Evolutionary conservation across 2,329 filamentous ascomycete genomes (phyloP).

Genomic region (Diplodia seriata): DNA sequence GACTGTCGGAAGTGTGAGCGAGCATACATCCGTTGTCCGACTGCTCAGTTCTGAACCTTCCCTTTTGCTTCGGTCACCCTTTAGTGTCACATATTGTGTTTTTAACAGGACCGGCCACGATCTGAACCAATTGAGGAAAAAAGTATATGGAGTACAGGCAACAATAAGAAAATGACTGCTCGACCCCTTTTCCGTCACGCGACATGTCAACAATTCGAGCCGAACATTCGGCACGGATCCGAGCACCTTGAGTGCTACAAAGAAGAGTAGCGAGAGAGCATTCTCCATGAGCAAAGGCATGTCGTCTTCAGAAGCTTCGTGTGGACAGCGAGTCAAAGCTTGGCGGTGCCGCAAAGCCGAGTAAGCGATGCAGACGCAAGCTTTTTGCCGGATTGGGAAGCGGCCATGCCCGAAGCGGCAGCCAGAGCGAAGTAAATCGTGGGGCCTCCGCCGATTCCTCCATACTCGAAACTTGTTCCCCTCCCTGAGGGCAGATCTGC

Average conservation of each 20-base stretch:
- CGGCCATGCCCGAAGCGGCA: slow-evolving; percentile 6
- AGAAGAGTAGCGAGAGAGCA: too few relatives aligned
- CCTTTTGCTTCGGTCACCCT: too few relatives aligned
- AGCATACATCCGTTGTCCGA: not conserved
- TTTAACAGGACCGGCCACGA: too few relatives aligned
- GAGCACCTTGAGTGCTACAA: not conserved
- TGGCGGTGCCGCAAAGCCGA: slow-evolving; percentile 14
- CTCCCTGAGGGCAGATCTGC: slow-evolving; percentile 6
- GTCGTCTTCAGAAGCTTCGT: slow-evolving; percentile 19
- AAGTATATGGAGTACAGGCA: too few relatives aligned
- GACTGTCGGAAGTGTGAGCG: not conserved
- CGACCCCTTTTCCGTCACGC: too few relatives aligned
- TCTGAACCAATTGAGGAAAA: too few relatives aligned
- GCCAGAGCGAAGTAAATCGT: not conserved
- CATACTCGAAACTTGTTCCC: not conserved
- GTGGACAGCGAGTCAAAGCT: slow-evolving; percentile 15
- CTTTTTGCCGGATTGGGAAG: slow-evolving; percentile 10
- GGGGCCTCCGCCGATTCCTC: not conserved
- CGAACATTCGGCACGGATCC: too few relatives aligned
- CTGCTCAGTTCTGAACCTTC: too few relatives aligned
- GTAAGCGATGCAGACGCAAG: slow-evolving; percentile 12
- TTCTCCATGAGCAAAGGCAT: not conserved
- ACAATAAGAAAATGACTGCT: too few relatives aligned
- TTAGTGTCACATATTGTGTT: too few relatives aligned
- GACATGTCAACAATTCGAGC: too few relatives aligned